Percentiles rank a stretch among this genome's conserved stretches.
These are phyloP conservation scores for Pythium grandisporangium DNA, from an alignment of 352 stramenopile species.

Conservation along the genomic window DNA sequence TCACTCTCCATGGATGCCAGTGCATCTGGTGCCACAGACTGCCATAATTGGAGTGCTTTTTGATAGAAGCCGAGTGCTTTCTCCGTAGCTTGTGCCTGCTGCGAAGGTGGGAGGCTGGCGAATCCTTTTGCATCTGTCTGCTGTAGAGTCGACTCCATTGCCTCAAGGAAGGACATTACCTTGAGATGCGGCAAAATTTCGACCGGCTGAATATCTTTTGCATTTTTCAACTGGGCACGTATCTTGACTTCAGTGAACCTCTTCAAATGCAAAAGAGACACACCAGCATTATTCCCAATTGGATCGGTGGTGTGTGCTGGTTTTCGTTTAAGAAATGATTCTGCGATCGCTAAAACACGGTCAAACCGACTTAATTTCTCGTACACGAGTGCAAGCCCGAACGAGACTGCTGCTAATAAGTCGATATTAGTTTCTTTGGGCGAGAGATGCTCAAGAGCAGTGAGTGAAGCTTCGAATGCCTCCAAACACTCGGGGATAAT, in stretches of 20 bases:
- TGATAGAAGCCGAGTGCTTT: constrained; percentile 45
- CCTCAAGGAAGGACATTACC: constrained; percentile 41
- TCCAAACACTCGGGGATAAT: constrained; percentile 50
- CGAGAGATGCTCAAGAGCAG: constrained; percentile 25
- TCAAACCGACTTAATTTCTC: constrained; percentile 35
- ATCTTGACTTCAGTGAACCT: constrained; percentile 61
- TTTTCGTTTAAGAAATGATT: constrained; percentile 54
- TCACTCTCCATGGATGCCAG: constrained; percentile 18
- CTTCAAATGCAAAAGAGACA: constrained; percentile 38
- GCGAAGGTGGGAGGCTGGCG: constrained; percentile 5
- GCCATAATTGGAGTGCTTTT: constrained; percentile 46
- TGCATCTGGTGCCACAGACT: constrained; percentile 20
- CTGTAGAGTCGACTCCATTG: constrained; percentile 22
- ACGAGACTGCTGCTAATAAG: constrained; percentile 31
- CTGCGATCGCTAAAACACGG: constrained; percentile 33
- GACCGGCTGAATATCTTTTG: constrained; percentile 43
- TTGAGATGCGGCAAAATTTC: constrained; percentile 30
- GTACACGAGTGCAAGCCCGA: constrained; percentile 45
- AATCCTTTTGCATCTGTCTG: not conserved
- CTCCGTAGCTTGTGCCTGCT: constrained; percentile 23
- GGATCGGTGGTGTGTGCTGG: not conserved
- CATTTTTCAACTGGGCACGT: constrained; percentile 50
- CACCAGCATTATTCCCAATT: not conserved
- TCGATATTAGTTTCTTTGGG: constrained; percentile 17
- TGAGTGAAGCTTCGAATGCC: constrained; percentile 50